A percentile compares a stretch with the other conserved stretches of the same genome.
These are phyloP conservation scores for Globisporangium mamillatum DNA, from an alignment of 352 stramenopile genomes.

Conservation along the genomic window DNA sequence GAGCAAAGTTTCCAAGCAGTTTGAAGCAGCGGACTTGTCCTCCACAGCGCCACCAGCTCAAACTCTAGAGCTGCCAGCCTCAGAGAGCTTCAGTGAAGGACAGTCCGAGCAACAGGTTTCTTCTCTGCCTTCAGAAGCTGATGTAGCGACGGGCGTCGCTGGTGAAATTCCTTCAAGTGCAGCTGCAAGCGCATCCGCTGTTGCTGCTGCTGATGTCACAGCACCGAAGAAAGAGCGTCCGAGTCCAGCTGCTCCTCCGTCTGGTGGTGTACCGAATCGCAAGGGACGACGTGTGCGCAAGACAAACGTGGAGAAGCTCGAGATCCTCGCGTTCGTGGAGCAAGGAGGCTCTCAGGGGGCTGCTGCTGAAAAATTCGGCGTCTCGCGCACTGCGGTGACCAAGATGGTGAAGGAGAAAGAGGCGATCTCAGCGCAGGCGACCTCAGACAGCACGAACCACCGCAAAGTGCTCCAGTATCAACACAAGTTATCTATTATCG, in stretches of 20 bases:
- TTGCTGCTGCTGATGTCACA: background rate
- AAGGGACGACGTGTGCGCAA: conserved; percentile 75
- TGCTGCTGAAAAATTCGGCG: conserved; percentile 75
- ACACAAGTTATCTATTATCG: conserved; percentile 81
- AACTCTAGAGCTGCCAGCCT: background rate
- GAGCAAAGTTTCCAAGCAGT: conserved; percentile 6
- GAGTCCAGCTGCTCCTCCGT: background rate
- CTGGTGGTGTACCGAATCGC: background rate
- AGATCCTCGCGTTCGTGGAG: conserved; percentile 80
- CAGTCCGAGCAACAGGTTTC: background rate
- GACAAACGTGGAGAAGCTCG: conserved; percentile 80
- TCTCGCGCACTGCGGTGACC: conserved; percentile 78
- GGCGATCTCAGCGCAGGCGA: conserved; percentile 67
- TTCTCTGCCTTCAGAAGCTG: background rate
- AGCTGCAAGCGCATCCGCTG: background rate
- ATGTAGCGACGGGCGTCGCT: background rate
- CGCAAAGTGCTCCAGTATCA: conserved; percentile 83
- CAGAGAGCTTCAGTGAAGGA: background rate
- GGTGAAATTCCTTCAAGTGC: background rate
- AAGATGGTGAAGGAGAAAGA: conserved; percentile 87
- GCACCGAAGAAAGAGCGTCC: conserved; percentile 5
- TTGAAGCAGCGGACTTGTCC: background rate
- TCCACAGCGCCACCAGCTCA: background rate
- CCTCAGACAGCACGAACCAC: conserved; percentile 64
- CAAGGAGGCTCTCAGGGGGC: conserved; percentile 72